Evolutionary conservation across 2,329 filamentous ascomycete species (phyloP).

Genomic region (Fusarium sterilihyphosum): DNA sequence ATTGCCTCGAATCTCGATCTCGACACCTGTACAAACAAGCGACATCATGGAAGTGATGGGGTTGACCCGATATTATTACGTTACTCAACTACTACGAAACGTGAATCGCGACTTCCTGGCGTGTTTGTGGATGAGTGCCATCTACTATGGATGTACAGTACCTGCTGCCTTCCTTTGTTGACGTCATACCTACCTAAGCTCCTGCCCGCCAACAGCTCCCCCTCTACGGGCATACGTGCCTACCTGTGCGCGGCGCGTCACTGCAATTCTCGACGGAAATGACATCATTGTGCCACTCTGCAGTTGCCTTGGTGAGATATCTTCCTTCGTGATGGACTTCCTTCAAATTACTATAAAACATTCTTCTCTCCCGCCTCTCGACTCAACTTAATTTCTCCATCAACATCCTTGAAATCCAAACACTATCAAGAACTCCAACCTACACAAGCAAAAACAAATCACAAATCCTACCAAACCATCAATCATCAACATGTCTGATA

Average conservation of each 20-base stretch:
- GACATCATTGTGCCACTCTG: constrained; percentile 34
- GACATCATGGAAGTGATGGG: neutral
- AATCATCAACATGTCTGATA: constrained; percentile 44
- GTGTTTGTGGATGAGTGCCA: constrained; percentile 8
- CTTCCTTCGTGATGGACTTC: constrained; percentile 31
- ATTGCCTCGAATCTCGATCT: constrained; percentile 19
- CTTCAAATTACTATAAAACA: constrained; percentile 33
- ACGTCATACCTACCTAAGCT: constrained; percentile 25
- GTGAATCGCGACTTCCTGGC: constrained; percentile 4
- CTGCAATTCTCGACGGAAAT: constrained; percentile 17
- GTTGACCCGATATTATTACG: constrained; percentile 25
- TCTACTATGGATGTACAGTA: neutral
- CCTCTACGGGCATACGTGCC: neutral
- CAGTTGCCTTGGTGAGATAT: constrained; percentile 9
- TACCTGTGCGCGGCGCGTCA: constrained; percentile 15
- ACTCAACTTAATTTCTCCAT: neutral
- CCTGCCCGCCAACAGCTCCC: neutral
- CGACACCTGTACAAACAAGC: neutral
- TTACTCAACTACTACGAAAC: constrained; percentile 13
- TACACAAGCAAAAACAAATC: neutral
- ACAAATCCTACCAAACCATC: neutral
- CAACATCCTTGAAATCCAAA: constrained; percentile 13
- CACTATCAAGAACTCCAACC: constrained; percentile 9
- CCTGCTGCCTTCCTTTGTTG: constrained; percentile 9
- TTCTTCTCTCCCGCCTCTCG: constrained; percentile 35